Percentiles rank a stretch among this genome's conserved stretches.
phyloP scores from a whole-genome alignment of 1,284 basidiomycete species.

The Wolfiporia cocos region DNA sequence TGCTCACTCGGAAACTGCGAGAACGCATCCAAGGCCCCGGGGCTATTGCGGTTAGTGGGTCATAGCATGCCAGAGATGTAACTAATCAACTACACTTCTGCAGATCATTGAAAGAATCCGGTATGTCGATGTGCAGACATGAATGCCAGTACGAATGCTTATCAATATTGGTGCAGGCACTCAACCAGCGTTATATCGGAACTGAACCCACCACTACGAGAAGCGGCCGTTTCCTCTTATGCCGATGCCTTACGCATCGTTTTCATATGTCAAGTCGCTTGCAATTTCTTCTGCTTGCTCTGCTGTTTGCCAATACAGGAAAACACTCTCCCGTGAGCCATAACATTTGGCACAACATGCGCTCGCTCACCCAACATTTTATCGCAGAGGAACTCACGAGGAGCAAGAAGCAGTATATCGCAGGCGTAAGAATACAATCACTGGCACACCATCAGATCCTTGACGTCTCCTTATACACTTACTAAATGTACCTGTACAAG shows the following conservation, averaged over 20 bases:
- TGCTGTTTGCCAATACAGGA: constrained; percentile 73
- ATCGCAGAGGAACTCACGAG: constrained; percentile 49
- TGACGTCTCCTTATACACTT: constrained; percentile 4
- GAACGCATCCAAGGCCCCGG: constrained; percentile 70
- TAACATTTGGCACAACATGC: too few species aligned
- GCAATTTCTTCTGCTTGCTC: constrained; percentile 58
- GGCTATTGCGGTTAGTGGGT: constrained; percentile 51
- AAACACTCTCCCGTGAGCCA: constrained; percentile 65
- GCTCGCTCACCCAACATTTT: too few species aligned
- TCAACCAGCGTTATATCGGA: constrained; percentile 75
- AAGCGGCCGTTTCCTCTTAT: constrained; percentile 80
- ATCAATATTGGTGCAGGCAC: constrained; percentile 45
- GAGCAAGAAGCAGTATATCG: constrained; percentile 54
- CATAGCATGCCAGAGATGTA: constrained; percentile 2
- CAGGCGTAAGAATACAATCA: constrained; percentile 25
- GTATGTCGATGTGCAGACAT: constrained; percentile 33
- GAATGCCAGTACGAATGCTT: not conserved
- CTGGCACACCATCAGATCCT: constrained; percentile 14
- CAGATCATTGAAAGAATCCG: constrained; percentile 69
- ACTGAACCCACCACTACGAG: constrained; percentile 53
- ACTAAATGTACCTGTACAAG: not conserved
- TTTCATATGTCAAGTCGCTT: constrained; percentile 72
- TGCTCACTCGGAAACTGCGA: constrained; percentile 63
- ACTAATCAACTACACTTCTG: constrained; percentile 7
- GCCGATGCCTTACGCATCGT: constrained; percentile 78